Evolutionary conservation across 1,284 basidiomycete species (phyloP), one percentile per base, ranked within the genome.

Genomic region (Ustilago cynodontis): DNA sequence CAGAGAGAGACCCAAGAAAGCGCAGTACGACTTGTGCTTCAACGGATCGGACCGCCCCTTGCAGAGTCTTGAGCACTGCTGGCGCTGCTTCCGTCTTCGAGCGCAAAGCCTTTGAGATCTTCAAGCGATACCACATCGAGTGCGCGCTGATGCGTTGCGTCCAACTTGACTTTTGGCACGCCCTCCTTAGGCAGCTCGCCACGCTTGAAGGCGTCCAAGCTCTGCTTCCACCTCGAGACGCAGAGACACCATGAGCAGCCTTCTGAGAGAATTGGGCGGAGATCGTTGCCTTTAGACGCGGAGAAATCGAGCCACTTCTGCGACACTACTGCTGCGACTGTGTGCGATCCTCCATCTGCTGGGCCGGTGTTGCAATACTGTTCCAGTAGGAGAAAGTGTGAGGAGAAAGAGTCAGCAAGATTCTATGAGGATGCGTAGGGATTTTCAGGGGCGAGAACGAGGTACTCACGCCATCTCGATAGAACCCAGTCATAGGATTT

Each of bases 171-270:
- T 47, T 66, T 79, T 11, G 79, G 79, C 5, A 80, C 79, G 26
- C 59, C 72, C 6, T 79, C 77, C 35, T 60, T 66, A n/a, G 70
- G 62, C 28, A 98, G 94, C 85, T 97, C 93, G 8, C 95, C 95
- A 9, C 89, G 88, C 18, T 87, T 88, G 85, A 95, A 94, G 1
- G 93, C 93, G 6, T 88, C 90, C 28, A 98, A 86, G 1, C 94
- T 93, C 28, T 92, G 92, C 71, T 93, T 81, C 80, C 80, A 81
- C 13, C 80, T 60, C 11, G 65, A 65, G 0, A 79, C 80, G 63
- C 80, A 81, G 8, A 81, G 71, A 35, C 80, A 82, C 80, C 80
- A 82, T 1, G 67, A 72, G 51, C 78, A 80, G 24, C 78, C 79
- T 50, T 73, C 65, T 13, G 58, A 74, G 8, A 82, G 66, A 22